Percentiles rank a stretch among this genome's conserved stretches.
Conservation (phyloP, 177 flowering plant genomes). For the Telopea speciosissima region DNA sequence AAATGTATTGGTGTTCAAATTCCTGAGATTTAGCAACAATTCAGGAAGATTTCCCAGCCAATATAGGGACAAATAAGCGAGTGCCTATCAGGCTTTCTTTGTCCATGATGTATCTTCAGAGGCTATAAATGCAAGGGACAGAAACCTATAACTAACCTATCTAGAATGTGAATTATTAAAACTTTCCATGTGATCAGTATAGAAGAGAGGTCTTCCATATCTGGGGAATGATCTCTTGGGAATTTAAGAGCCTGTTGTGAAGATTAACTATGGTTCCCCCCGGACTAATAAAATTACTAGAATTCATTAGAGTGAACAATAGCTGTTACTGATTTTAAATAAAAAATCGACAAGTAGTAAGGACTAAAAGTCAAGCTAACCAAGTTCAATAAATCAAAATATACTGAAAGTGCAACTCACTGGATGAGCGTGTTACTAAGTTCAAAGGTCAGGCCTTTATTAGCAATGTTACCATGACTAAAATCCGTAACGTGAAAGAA, state of each 20-base stretch:
- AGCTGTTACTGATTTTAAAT: background rate
- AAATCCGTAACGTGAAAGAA: background rate
- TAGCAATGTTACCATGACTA: background rate
- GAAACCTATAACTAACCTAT: background rate
- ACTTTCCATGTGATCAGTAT: background rate
- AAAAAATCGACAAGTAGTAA: background rate
- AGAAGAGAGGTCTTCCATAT: background rate
- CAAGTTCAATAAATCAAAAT: background rate
- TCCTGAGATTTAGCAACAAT: background rate
- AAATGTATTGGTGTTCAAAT: background rate
- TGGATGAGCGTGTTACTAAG: background rate
- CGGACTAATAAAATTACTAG: background rate
- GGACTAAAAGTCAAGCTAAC: background rate
- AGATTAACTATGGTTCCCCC: too few species aligned
- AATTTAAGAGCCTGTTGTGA: too few species aligned
- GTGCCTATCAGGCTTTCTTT: background rate
- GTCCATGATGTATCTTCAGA: background rate
- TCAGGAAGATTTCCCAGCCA: background rate
- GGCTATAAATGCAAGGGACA: background rate
- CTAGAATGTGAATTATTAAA: too few species aligned
- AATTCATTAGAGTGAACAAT: background rate
- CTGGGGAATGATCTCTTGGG: background rate
- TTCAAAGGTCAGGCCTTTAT: background rate
- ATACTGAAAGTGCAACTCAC: background rate
- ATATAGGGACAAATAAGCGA: background rate